Evolutionary conservation across 2,329 filamentous ascomycete species (phyloP).

Genomic region (Paecilomyces dactylethromorphus): DNA sequence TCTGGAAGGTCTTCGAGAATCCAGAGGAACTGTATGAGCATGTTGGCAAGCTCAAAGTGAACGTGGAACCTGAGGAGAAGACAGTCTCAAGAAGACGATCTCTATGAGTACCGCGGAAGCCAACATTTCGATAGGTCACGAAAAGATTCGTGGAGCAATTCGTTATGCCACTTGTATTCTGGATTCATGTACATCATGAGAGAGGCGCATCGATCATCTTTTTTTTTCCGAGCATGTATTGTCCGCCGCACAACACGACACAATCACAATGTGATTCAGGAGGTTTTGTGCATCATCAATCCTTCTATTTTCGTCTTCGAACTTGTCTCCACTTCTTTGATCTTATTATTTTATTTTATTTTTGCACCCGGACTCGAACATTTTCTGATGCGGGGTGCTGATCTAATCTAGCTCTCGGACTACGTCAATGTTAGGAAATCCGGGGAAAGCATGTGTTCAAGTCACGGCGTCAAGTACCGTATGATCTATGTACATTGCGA

Average conservation of each 20-base stretch:
- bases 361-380: not conserved
- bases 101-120: not conserved
- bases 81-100: not conserved
- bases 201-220: too few relatives aligned
- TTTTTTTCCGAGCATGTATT: too few relatives aligned
- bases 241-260: too few relatives aligned
- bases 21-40: slow-evolving; percentile 54
- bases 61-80: slow-evolving; percentile 8
- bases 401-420: slow-evolving; percentile 5
- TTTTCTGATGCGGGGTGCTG: slow-evolving; percentile 9
- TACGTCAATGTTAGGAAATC: slow-evolving; percentile 16
- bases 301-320: not conserved
- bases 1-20: slow-evolving; percentile 80
- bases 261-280: too few relatives aligned
- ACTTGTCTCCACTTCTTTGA: too few relatives aligned
- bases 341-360: too few relatives aligned
- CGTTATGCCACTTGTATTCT: too few relatives aligned
- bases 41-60: slow-evolving; percentile 21
- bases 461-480: not conserved
- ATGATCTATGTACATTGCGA: not conserved
- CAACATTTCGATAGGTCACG: not conserved
- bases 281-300: too few relatives aligned
- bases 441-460: not conserved
- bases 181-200: too few relatives aligned
- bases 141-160: too few relatives aligned